These are phyloP conservation scores for Extremus antarcticus DNA, from an alignment of 495 filamentous ascomycete species.

Conservation along the genomic window DNA sequence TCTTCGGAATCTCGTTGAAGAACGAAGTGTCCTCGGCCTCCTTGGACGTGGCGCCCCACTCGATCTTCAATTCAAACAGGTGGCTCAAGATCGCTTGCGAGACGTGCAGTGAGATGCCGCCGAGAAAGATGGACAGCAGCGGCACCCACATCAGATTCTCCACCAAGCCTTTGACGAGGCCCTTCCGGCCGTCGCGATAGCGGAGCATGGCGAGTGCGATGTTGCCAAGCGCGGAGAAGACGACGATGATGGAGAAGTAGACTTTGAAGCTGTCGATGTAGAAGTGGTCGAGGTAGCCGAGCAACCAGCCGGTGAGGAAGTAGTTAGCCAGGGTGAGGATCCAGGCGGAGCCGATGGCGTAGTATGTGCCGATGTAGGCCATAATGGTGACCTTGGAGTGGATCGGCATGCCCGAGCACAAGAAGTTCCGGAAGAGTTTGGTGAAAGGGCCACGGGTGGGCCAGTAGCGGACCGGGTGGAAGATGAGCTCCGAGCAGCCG, in stretches of 20 bases:
- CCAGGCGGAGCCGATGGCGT: conserved; percentile 71
- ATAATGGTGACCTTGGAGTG: conserved; percentile 72
- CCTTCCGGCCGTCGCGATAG: conserved; percentile 35
- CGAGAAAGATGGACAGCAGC: conserved; percentile 41
- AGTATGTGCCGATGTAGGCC: conserved; percentile 76
- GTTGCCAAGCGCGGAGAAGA: conserved; percentile 41
- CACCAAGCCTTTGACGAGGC: conserved; percentile 25
- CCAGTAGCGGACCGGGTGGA: conserved; percentile 51
- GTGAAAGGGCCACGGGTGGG: conserved; percentile 54
- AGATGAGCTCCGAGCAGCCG: conserved; percentile 35
- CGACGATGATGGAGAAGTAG: conserved; percentile 34
- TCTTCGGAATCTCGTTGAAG: conserved; percentile 69
- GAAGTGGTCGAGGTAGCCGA: conserved; percentile 38
- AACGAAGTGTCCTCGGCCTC: conserved; percentile 63
- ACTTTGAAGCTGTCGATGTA: conserved; percentile 37
- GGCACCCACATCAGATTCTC: conserved; percentile 35
- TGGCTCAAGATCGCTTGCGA: conserved; percentile 35
- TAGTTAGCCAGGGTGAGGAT: conserved; percentile 68
- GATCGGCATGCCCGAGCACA: conserved; percentile 63
- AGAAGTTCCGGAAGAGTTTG: conserved; percentile 61
- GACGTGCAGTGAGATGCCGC: conserved; percentile 39
- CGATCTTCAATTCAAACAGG: conserved; percentile 42
- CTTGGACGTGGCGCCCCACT: conserved; percentile 40
- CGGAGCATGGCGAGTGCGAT: conserved; percentile 37
- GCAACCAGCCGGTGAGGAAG: conserved; percentile 53